These are phyloP conservation scores for Ephemerocybe angulata DNA, from an alignment of 768 basidiomycete species.

Conservation along the genomic window DNA sequence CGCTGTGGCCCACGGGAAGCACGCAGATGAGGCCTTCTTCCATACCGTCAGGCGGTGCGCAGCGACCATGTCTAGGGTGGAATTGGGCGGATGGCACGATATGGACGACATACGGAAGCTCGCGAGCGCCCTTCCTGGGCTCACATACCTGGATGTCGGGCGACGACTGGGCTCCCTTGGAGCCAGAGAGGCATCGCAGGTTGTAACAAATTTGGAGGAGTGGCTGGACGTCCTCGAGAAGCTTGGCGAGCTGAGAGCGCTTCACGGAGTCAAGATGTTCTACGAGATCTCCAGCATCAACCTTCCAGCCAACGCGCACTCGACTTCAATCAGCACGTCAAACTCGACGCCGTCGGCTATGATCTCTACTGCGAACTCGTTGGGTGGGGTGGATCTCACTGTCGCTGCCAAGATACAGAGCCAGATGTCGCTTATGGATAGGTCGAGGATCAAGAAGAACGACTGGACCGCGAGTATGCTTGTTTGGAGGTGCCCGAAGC, in stretches of 20 bases:
- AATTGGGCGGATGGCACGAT: constrained; percentile 56
- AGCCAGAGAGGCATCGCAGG: constrained; percentile 11
- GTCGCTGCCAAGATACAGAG: not conserved
- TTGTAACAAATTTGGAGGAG: constrained; percentile 46
- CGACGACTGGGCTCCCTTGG: constrained; percentile 26
- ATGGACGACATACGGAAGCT: constrained; percentile 56
- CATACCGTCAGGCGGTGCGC: constrained; percentile 35
- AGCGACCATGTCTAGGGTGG: constrained; percentile 40
- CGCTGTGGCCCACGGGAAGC: not conserved
- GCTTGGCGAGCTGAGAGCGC: constrained; percentile 50
- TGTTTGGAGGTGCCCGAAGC: constrained; percentile 59
- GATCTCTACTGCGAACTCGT: too few species aligned
- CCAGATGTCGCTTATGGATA: constrained; percentile 48
- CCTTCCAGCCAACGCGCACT: not conserved
- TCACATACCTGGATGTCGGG: constrained; percentile 57
- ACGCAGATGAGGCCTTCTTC: constrained; percentile 32
- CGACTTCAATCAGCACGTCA: constrained; percentile 7
- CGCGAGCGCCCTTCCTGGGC: constrained; percentile 42
- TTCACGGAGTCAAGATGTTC: constrained; percentile 66
- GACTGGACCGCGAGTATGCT: constrained; percentile 60
- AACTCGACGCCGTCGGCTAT: not conserved
- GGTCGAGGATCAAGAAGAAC: constrained; percentile 63
- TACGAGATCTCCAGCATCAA: constrained; percentile 47
- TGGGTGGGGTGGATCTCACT: not conserved
- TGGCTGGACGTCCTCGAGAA: constrained; percentile 56